These are phyloP conservation scores for Scheffersomyces parashehatae DNA, from an alignment of 1,139 yeast genomes.

Conservation along the genomic window DNA sequence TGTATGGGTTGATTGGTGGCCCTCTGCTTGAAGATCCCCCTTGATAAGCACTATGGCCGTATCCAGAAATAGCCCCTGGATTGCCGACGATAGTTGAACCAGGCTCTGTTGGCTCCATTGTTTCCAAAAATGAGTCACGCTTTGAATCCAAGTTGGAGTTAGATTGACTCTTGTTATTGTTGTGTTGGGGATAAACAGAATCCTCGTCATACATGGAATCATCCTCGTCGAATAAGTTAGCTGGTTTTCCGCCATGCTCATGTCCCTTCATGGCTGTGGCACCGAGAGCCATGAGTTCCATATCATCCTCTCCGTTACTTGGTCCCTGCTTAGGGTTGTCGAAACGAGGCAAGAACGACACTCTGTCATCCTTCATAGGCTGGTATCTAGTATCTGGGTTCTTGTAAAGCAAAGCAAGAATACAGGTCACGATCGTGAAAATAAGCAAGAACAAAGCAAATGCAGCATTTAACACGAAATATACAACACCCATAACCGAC, in stretches of 20 bases:
- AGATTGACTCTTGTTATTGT: slow-evolving; percentile 7
- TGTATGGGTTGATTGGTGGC: slow-evolving; percentile 1
- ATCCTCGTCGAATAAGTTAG: slow-evolving; percentile 26
- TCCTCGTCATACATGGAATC: slow-evolving; percentile 39
- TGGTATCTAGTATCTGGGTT: slow-evolving; percentile 95
- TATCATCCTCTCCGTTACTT: slow-evolving; percentile 47
- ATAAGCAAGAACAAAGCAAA: slow-evolving; percentile 81
- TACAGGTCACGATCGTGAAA: slow-evolving; percentile 84
- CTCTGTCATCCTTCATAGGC: slow-evolving; percentile 96
- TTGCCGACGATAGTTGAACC: slow-evolving; percentile 47
- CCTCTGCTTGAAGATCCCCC: slow-evolving; percentile 6
- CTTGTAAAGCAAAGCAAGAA: slow-evolving; percentile 78
- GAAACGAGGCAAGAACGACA: slow-evolving; percentile 71
- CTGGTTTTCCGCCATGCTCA: slow-evolving; percentile 42
- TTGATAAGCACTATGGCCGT: slow-evolving; percentile 14
- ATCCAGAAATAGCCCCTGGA: slow-evolving; percentile 34
- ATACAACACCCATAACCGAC: slow-evolving; percentile 90
- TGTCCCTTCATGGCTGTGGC: slow-evolving; percentile 86
- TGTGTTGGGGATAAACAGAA: slow-evolving; percentile 12
- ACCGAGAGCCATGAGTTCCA: slow-evolving; percentile 86
- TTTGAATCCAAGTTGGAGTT: slow-evolving; percentile 17
- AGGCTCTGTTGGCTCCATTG: slow-evolving; percentile 45
- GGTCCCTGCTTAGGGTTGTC: slow-evolving; percentile 54
- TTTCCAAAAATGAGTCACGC: slow-evolving; percentile 35
- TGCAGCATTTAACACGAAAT: slow-evolving; percentile 84